These are phyloP conservation scores for Aspergillus terreus DNA, from an alignment of 2,329 filamentous ascomycete genomes.

Conservation along the genomic window DNA sequence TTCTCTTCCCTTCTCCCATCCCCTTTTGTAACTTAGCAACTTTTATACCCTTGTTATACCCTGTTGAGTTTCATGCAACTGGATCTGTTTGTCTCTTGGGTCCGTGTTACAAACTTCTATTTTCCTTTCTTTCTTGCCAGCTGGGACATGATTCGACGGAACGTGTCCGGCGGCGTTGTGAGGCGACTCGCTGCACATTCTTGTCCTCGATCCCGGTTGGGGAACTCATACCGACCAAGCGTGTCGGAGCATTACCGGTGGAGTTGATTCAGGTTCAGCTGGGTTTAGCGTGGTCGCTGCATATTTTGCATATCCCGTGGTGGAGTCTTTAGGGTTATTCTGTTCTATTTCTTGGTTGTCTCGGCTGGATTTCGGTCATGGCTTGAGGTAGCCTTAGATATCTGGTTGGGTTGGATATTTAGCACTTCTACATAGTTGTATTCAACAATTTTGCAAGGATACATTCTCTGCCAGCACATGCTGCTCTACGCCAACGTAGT, in stretches of 20 bases:
- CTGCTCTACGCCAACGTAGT: too few relatives aligned
- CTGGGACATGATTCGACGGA: too few relatives aligned
- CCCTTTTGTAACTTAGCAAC: not conserved
- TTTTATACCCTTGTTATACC: slow-evolving; percentile 1
- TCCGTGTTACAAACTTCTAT: not conserved
- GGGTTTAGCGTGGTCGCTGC: slow-evolving; percentile 5
- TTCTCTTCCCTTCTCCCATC: not conserved
- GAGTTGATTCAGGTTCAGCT: slow-evolving; percentile 9
- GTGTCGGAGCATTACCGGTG: slow-evolving; percentile 9
- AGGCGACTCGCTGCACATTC: too few relatives aligned
- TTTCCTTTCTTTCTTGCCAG: not conserved
- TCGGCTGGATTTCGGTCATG: not conserved
- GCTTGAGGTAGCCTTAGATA: too few relatives aligned
- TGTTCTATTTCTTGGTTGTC: not conserved
- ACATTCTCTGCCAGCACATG: too few relatives aligned
- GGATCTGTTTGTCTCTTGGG: not conserved
- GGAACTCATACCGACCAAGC: not conserved
- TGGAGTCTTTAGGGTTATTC: not conserved
- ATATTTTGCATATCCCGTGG: slow-evolving; percentile 4
- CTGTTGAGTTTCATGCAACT: not conserved
- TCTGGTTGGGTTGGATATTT: too few relatives aligned
- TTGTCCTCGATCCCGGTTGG: too few relatives aligned
- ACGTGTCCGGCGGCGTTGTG: too few relatives aligned
- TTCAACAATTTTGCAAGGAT: not conserved
- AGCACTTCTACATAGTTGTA: not conserved